Conservation (phyloP, 139 green algal genomes). For the Raphidocelis subcapitata region DNA sequence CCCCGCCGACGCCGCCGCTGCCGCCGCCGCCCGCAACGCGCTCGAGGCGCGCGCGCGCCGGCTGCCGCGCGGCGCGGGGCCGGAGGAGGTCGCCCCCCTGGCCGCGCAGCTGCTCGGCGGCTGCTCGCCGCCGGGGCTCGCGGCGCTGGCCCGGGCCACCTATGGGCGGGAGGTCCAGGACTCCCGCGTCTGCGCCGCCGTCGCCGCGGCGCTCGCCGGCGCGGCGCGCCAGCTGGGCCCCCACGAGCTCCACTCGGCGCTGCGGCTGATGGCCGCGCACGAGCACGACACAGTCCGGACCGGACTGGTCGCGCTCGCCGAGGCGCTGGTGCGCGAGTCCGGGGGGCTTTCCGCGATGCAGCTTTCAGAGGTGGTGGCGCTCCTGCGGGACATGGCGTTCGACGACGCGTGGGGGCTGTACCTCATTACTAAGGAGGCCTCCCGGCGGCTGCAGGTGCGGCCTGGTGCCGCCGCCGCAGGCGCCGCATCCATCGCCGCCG, state of each 20-base stretch:
- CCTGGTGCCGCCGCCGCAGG: too few species aligned
- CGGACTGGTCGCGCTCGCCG: constrained; percentile 9
- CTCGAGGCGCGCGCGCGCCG: not conserved
- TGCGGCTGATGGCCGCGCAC: constrained; percentile 24
- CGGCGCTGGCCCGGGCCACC: constrained; percentile 15
- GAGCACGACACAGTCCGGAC: not conserved
- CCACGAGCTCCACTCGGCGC: constrained; percentile 13
- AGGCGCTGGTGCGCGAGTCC: constrained; percentile 8
- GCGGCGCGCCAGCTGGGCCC: constrained; percentile 14
- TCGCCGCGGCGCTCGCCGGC: constrained; percentile 16
- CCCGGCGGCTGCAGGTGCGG: constrained; percentile 1
- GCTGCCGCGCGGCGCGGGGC: not conserved
- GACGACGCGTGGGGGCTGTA: constrained; percentile 20
- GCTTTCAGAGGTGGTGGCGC: constrained; percentile 59
- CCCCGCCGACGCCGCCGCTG: not conserved
- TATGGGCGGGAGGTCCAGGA: constrained; percentile 13
- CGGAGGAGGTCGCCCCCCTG: not conserved
- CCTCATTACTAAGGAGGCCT: constrained; percentile 18
- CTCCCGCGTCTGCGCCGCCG: not conserved
- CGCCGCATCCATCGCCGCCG: too few species aligned
- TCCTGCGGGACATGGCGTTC: constrained; percentile 23
- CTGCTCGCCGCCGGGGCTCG: constrained; percentile 5
- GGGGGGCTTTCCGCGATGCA: constrained; percentile 60
- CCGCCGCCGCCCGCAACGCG: constrained; percentile 1
- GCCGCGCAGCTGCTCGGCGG: not conserved